These are phyloP conservation scores for Thuidium tamariscinum DNA, from an alignment of 225 moss, liverwort and hornwort genomes.

Conservation along the genomic window DNA sequence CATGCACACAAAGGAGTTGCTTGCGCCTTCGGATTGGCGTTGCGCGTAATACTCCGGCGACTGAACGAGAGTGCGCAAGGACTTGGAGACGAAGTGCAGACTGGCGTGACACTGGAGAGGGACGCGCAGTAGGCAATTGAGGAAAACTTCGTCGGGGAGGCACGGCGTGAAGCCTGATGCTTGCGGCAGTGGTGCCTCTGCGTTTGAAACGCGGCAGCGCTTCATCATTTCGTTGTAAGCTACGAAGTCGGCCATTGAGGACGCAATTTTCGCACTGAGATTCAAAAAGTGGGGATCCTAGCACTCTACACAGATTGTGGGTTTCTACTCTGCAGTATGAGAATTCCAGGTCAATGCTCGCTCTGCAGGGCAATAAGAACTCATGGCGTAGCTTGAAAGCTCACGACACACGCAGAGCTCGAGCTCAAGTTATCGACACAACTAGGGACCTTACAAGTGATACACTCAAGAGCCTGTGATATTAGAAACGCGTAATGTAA, in stretches of 20 bases:
- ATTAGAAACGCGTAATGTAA: not conserved
- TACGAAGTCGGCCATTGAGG: not conserved
- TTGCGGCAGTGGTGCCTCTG: not conserved
- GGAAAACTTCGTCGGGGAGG: constrained; percentile 66
- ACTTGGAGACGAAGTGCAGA: constrained; percentile 49
- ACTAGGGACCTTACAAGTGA: not conserved
- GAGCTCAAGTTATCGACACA: not conserved
- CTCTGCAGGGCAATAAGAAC: not conserved
- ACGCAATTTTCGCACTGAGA: not conserved
- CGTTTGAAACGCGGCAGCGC: not conserved
- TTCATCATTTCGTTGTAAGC: constrained; percentile 20
- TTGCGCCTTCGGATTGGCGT: constrained; percentile 41
- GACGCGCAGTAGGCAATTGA: constrained; percentile 61
- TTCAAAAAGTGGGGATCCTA: not conserved
- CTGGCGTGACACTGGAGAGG: constrained; percentile 49
- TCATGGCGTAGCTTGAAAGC: not conserved
- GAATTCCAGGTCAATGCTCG: not conserved
- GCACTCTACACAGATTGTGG: not conserved
- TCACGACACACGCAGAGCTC: not conserved
- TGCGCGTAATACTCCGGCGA: constrained; percentile 46
- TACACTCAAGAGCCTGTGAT: not conserved
- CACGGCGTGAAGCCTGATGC: constrained; percentile 20
- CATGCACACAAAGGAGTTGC: constrained; percentile 49
- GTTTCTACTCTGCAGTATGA: not conserved
- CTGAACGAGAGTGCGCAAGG: constrained; percentile 31